Evolutionary conservation across 495 filamentous ascomycete genomes (phyloP), one percentile per base, ranked within the genome.

Genomic region (Talaromyces nanjingensis): DNA sequence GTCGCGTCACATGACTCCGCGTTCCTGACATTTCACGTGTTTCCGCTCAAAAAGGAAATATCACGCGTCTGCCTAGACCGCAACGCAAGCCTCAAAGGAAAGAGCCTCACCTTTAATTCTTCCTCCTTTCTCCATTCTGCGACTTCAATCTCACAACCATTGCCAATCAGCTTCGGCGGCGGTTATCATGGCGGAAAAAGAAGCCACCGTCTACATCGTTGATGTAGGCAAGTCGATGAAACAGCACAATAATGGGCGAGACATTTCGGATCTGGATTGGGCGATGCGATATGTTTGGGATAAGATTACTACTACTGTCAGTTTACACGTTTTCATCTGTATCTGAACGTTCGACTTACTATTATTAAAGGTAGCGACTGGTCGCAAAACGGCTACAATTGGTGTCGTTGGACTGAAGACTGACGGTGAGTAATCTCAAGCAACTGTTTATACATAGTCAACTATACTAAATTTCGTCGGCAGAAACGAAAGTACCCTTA

Each of bases 211-310:
- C 16, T 99, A 96, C 74, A 86, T 98, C 68, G 74, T 99, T 57
- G 93, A 98, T 73, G 80, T 96, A 25, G 92, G 91, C 58, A 76
- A 74, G 65, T 91, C 94, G 20, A 98, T 96, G 91, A 88, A 84
- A 54, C 79, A 90, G 69, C 84, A 80, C 65, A 83, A 84, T 65
- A 79, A 87, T 79, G 92, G 87, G n/a, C 86, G 96, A 58, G 68
- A 74, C 6, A 81, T 92, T 70, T 88, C 90, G 16, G 90, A 98
- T 74, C 85, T 98, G 4, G 91, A 97, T 62, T 98, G 86, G 82
- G 83, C 87, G 20, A 88, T 98, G 89, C 85, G 85, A 62, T 99
- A 97, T 80, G 85, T 99, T 57, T 99, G 94, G 94, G 94, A 97
- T 74, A 92, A 87, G 68, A 96, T 98, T 68, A 91, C 91, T 1